These are phyloP conservation scores for Yarrowia keelungensis DNA, from an alignment of 805 yeast species.

Conservation along the genomic window DNA sequence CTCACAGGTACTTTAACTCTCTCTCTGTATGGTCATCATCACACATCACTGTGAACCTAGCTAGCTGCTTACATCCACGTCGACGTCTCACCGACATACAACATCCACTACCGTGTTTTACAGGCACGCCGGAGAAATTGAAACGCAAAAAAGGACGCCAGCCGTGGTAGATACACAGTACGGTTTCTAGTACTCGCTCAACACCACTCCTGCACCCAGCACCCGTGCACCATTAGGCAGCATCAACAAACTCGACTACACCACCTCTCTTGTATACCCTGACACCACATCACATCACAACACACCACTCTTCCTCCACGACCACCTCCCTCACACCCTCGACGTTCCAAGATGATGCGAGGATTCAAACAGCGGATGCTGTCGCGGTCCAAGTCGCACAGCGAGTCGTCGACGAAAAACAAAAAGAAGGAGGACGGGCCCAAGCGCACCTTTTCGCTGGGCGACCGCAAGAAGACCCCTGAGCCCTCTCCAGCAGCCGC, in stretches of 20 bases:
- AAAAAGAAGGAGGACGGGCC: conserved; percentile 40
- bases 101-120: neutral
- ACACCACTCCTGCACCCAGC: neutral
- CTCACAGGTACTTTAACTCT: too few species aligned
- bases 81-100: conserved; percentile 32
- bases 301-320: neutral
- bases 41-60: conserved; percentile 33
- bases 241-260: too few species aligned
- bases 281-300: neutral
- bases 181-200: neutral
- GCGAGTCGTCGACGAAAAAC: conserved; percentile 41
- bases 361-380: conserved; percentile 48
- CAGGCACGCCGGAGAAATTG: too few species aligned
- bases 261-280: too few species aligned
- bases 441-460: conserved; percentile 34
- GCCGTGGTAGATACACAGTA: too few species aligned
- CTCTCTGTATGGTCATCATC: conserved; percentile 32
- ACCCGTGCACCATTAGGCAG: too few species aligned
- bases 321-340: neutral
- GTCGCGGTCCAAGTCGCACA: conserved; percentile 44
- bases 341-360: conserved; percentile 43
- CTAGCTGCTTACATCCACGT: conserved; percentile 28
- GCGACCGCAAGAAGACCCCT: conserved; percentile 38
- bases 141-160: too few species aligned
- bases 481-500: conserved; percentile 17